phyloP scores from a whole-genome alignment of 1,139 yeast species.

The Yamadazyma sp. region DNA sequence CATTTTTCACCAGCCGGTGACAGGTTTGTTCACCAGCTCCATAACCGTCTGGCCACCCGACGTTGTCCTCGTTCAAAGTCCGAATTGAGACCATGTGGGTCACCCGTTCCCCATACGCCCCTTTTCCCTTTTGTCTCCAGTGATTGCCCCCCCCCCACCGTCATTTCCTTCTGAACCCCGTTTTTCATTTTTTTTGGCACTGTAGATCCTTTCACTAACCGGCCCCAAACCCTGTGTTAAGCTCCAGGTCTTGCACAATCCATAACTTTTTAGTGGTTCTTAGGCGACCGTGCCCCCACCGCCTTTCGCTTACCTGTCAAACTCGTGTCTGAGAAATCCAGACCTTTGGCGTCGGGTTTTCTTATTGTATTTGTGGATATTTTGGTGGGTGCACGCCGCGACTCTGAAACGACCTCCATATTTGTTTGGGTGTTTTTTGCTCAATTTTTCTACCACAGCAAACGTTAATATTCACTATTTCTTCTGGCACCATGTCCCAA shows the following conservation, averaged over 20 bases:
- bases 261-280: too few relatives aligned
- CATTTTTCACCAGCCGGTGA: too few relatives aligned
- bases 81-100: too few relatives aligned
- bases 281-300: too few relatives aligned
- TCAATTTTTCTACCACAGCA: slow-evolving; percentile 1
- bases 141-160: neutral
- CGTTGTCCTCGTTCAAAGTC: too few relatives aligned
- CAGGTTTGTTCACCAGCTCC: too few relatives aligned
- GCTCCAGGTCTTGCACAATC: too few relatives aligned
- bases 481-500: slow-evolving; percentile 13
- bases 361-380: neutral
- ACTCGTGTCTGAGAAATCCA: neutral
- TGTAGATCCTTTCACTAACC: too few relatives aligned
- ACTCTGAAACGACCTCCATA: neutral
- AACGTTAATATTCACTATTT: neutral
- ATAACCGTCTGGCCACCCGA: too few relatives aligned
- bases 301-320: neutral
- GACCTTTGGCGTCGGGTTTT: too few relatives aligned
- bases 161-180: neutral
- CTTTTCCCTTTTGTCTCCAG: neutral
- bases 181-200: neutral
- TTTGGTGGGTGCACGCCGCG: neutral
- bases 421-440: neutral
- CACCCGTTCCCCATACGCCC: too few relatives aligned
- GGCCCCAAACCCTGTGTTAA: too few relatives aligned